Percentiles rank a stretch among this genome's conserved stretches.
phyloP scores from a whole-genome alignment of 2,329 filamentous ascomycete species.

The Fusarium musae region DNA sequence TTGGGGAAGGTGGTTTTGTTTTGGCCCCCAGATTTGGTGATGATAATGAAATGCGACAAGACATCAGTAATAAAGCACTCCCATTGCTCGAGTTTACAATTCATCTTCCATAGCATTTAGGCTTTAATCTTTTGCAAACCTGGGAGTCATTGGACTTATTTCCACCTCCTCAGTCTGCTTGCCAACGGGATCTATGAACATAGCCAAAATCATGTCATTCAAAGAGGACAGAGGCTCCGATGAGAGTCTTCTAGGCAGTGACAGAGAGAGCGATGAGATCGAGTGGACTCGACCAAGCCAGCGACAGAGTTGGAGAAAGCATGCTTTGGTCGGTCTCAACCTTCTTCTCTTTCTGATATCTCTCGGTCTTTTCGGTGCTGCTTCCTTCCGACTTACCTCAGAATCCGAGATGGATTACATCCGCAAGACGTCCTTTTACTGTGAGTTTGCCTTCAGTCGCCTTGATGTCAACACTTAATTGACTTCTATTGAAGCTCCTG shows the following conservation, averaged over 20 bases:
- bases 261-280: background rate
- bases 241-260: background rate
- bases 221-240: background rate
- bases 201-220: background rate
- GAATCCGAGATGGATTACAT: background rate
- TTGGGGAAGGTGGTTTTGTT: background rate
- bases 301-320: background rate
- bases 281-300: background rate
- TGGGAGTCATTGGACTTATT: no score
- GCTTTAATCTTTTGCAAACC: no score
- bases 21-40: background rate
- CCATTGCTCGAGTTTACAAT: background rate
- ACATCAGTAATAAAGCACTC: background rate
- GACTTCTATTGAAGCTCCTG: background rate
- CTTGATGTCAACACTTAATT: rapidly evolving
- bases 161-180: rapidly evolving
- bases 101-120: background rate
- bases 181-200: no score
- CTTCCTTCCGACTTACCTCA: background rate
- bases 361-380: background rate
- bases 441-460: background rate
- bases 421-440: constrained; percentile 8
- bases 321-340: background rate
- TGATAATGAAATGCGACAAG: background rate
- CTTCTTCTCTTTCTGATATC: background rate